A percentile compares a stretch with the other conserved stretches of the same genome.
These are phyloP conservation scores for Pseudogymnoascus sp. DNA, from an alignment of 2,329 filamentous ascomycete species.

Conservation along the genomic window DNA sequence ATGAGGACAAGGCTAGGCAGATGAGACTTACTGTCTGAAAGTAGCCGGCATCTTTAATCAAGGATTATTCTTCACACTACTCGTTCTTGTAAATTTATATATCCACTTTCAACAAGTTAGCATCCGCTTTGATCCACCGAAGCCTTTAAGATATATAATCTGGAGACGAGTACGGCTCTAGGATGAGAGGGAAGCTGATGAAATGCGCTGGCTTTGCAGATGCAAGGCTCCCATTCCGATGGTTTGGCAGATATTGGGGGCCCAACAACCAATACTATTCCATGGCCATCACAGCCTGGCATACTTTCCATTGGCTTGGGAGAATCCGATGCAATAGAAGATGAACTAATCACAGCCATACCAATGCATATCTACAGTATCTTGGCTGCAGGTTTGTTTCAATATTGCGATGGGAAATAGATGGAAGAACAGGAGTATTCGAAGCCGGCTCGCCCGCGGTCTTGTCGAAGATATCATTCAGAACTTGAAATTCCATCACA, in stretches of 20 bases:
- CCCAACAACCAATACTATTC: background rate
- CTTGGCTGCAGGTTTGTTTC: background rate
- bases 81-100: background rate
- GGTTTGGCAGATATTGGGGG: background rate
- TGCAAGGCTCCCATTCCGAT: background rate
- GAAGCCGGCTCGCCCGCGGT: background rate
- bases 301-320: background rate
- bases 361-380: background rate
- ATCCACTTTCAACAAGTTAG: background rate
- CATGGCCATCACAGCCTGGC: background rate
- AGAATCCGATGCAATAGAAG: background rate
- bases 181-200: background rate
- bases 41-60: constrained; percentile 12
- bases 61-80: background rate
- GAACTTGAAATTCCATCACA: background rate
- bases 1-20: background rate
- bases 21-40: constrained; percentile 14
- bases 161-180: background rate
- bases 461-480: background rate
- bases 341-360: background rate
- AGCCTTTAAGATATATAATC: background rate
- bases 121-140: background rate
- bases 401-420: background rate
- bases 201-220: background rate
- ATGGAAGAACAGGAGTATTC: background rate